Conservation (phyloP, 2,329 filamentous ascomycete species). For the Calonectria crousiana region DNA sequence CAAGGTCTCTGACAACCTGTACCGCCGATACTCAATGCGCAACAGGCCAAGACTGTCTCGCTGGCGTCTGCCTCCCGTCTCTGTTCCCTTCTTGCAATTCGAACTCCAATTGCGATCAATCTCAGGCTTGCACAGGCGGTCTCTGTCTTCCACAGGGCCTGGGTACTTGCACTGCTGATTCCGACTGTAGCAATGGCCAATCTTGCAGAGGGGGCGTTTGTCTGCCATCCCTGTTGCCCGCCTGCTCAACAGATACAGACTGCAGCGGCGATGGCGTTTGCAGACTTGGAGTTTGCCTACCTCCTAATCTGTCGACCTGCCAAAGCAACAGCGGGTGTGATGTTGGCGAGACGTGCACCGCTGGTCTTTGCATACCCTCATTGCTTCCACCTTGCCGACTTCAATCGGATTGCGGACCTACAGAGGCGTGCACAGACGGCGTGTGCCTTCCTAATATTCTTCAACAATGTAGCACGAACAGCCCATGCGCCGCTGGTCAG, state of each 20-base stretch:
- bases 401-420: neutral
- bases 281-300: conserved; percentile 14
- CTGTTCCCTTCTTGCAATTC: neutral
- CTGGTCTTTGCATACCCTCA: conserved; percentile 7
- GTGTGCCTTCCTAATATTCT: conserved; percentile 5
- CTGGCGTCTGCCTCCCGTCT: neutral
- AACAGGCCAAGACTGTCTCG: neutral
- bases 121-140: neutral
- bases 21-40: conserved; percentile 3
- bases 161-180: neutral
- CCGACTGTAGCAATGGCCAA: neutral
- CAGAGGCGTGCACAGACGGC: conserved; percentile 1
- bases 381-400: neutral
- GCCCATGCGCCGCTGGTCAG: neutral
- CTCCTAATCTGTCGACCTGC: neutral
- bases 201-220: conserved; percentile 9
- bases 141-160: conserved; percentile 9
- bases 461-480: neutral
- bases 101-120: neutral
- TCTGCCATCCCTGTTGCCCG: conserved; percentile 11
- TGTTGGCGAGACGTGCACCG: conserved; percentile 1
- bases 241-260: conserved; percentile 6
- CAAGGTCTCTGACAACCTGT: neutral
- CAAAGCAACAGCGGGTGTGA: neutral
- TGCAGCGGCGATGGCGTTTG: conserved; percentile 9